Evolutionary conservation across 306 rosid genomes (phyloP).

Genomic region (Carpinus fangiana): DNA sequence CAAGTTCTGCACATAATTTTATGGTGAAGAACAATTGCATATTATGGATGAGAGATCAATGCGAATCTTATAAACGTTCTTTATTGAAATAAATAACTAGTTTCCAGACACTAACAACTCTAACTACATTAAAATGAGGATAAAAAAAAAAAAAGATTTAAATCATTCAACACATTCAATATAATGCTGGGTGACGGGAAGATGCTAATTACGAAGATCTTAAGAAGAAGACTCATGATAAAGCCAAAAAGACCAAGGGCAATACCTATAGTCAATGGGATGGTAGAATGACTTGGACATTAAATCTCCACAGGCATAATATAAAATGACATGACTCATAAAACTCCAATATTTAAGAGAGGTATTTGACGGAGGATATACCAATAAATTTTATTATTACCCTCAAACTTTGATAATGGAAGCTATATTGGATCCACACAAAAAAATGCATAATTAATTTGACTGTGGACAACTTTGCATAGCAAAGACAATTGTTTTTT

Average conservation of each 20-base stretch:
- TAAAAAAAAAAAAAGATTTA: too few relatives aligned
- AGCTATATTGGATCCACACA: background rate
- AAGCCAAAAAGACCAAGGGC: background rate
- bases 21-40: background rate
- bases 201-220: background rate
- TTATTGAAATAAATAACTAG: too few relatives aligned
- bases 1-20: slow-evolving; percentile 58
- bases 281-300: background rate
- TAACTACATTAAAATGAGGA: too few relatives aligned
- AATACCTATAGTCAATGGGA: background rate
- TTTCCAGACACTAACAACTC: too few relatives aligned
- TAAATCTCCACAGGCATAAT: background rate
- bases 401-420: background rate
- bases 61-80: background rate
- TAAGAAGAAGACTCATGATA: background rate
- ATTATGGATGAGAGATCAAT: background rate
- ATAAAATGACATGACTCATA: background rate
- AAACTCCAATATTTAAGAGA: background rate
- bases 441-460: background rate
- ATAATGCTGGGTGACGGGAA: background rate
- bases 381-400: background rate
- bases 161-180: background rate
- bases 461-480: background rate
- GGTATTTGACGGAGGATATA: background rate
- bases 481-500: background rate